phyloP scores from a whole-genome alignment of 2,329 filamentous ascomycete genomes.

The Camillea tinctor region DNA sequence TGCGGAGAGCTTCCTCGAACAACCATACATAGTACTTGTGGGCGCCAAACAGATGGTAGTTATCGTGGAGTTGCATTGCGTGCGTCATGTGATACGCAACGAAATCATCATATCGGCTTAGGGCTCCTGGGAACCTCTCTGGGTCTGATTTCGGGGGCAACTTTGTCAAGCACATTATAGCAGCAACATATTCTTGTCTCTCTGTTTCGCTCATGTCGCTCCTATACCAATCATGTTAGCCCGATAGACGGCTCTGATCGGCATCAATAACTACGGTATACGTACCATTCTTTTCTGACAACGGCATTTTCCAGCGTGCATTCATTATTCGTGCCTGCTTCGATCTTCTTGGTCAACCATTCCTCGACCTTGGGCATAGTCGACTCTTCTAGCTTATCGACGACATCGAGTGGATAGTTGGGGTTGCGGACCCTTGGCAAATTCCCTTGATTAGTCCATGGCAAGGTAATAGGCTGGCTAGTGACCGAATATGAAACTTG shows the following conservation, averaged over 20 bases:
- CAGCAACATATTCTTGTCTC: constrained; percentile 30
- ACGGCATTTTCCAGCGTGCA: constrained; percentile 30
- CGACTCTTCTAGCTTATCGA: constrained; percentile 30
- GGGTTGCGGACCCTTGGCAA: constrained; percentile 25
- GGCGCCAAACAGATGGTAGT: constrained; percentile 26
- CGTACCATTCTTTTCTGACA: constrained; percentile 31
- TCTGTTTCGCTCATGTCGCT: constrained; percentile 28
- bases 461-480: background rate
- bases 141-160: constrained; percentile 25
- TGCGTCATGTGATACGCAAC: constrained; percentile 30
- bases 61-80: constrained; percentile 29
- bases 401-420: constrained; percentile 29
- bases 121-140: constrained; percentile 28
- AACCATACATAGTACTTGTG: constrained; percentile 33
- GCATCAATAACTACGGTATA: background rate
- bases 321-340: constrained; percentile 23
- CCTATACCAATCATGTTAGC: constrained; percentile 20
- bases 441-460: constrained; percentile 7
- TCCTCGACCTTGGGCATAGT: constrained; percentile 30
- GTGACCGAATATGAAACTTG: constrained; percentile 3
- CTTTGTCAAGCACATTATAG: constrained; percentile 30
- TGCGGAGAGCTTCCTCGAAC: constrained; percentile 33
- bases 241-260: background rate
- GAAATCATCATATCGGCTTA: constrained; percentile 34
- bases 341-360: constrained; percentile 24